These are phyloP conservation scores for Akanthomyces muscarius DNA, from an alignment of 2,329 filamentous ascomycete genomes.

Conservation along the genomic window DNA sequence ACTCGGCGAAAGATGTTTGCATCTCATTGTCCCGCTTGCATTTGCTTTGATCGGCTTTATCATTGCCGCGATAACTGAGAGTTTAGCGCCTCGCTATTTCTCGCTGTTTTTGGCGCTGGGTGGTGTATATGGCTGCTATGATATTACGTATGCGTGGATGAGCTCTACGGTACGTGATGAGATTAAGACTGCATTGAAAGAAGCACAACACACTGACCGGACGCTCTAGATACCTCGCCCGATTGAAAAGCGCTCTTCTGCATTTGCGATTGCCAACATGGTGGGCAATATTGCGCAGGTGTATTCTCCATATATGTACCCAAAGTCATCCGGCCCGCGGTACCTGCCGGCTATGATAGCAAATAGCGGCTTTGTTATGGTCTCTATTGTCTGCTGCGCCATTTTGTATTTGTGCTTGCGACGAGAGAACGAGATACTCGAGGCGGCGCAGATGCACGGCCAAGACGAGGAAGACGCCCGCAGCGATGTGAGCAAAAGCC, in stretches of 20 bases:
- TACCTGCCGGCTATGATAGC: constrained; percentile 54
- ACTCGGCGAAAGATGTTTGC: constrained; percentile 67
- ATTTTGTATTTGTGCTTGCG: constrained; percentile 50
- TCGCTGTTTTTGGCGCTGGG: constrained; percentile 14
- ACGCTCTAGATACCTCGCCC: constrained; percentile 55
- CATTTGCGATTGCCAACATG: constrained; percentile 63
- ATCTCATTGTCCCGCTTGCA: constrained; percentile 59
- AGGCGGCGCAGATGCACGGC: constrained; percentile 29
- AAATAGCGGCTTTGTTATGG: constrained; percentile 61
- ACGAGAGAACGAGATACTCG: constrained; percentile 57
- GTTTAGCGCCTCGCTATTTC: constrained; percentile 56
- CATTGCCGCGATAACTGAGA: constrained; percentile 59
- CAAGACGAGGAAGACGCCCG: constrained; percentile 5
- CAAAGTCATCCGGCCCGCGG: constrained; percentile 36
- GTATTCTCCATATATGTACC: constrained; percentile 47
- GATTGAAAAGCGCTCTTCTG: constrained; percentile 60
- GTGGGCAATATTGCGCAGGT: constrained; percentile 57
- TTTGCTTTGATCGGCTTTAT: constrained; percentile 63
- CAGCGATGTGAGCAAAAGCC: background rate
- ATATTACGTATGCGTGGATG: constrained; percentile 19
- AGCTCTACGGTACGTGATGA: constrained; percentile 23
- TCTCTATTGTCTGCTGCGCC: constrained; percentile 45
- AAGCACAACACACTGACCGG: background rate
- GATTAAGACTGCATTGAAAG: background rate
- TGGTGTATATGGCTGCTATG: constrained; percentile 17